Conservation (phyloP, 2,329 filamentous ascomycete species). For the Arthrobotrys sinensis region DNA sequence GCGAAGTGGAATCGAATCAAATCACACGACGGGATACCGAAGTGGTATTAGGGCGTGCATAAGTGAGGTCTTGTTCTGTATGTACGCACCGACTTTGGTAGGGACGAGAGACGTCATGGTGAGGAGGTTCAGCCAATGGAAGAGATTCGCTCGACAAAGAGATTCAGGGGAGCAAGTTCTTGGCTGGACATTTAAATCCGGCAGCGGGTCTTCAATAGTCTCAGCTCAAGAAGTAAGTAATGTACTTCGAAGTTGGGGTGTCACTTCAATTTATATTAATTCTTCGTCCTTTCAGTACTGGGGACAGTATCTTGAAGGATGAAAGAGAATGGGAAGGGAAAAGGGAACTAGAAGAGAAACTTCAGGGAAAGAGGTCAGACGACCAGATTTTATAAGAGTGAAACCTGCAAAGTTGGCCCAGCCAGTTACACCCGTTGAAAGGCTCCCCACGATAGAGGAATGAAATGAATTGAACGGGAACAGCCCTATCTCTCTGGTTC, state of each 20-base stretch:
- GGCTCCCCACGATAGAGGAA: constrained; percentile 28
- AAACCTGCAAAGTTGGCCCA: not conserved
- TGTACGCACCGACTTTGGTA: constrained; percentile 45
- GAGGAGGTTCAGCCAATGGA: constrained; percentile 17
- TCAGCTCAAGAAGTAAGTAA: too few relatives aligned
- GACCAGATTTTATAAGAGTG: constrained; percentile 36
- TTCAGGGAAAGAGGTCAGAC: constrained; percentile 43
- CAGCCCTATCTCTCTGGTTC: constrained; percentile 10
- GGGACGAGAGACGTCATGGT: constrained; percentile 48
- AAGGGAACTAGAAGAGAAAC: constrained; percentile 10
- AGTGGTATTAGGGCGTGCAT: constrained; percentile 23
- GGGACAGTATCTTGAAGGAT: not conserved
- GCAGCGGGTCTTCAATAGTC: not conserved
- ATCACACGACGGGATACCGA: constrained; percentile 14
- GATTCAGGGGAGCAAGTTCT: constrained; percentile 19
- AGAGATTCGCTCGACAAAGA: constrained; percentile 24
- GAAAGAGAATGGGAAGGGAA: not conserved
- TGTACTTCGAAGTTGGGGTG: too few relatives aligned
- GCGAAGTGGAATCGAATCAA: too few relatives aligned
- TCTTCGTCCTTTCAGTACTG: too few relatives aligned
- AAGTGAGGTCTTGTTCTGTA: constrained; percentile 8
- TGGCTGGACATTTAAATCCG: not conserved
- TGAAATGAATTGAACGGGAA: not conserved
- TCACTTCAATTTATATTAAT: too few relatives aligned
- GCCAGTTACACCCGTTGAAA: constrained; percentile 9